These are phyloP conservation scores for Debaryomyces castellii DNA, from an alignment of 805 yeast genomes.

Conservation along the genomic window DNA sequence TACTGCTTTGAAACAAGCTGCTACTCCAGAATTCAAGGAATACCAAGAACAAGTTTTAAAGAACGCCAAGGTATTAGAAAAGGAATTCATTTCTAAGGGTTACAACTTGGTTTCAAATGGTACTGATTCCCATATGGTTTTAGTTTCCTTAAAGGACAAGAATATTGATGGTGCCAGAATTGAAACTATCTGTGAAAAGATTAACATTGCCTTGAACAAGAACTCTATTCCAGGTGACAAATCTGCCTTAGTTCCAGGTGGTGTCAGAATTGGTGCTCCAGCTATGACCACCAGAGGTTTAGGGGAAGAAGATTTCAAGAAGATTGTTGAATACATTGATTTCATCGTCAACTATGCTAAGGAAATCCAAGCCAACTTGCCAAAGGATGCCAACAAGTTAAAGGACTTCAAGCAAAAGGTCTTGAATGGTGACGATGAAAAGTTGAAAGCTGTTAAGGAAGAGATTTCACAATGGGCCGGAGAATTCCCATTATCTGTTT, in stretches of 20 bases:
- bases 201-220: slow-evolving; percentile 93
- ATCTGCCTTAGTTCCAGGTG: slow-evolving; percentile 94
- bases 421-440: slow-evolving; percentile 66
- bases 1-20: slow-evolving; percentile 90
- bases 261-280: slow-evolving; percentile 95
- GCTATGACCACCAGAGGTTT: slow-evolving; percentile 98
- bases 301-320: slow-evolving; percentile 70
- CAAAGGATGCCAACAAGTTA: slow-evolving; percentile 90
- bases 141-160: slow-evolving; percentile 76
- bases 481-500: slow-evolving; percentile 61
- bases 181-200: slow-evolving; percentile 83
- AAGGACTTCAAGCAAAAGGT: slow-evolving; percentile 92
- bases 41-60: slow-evolving; percentile 82
- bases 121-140: slow-evolving; percentile 90
- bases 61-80: slow-evolving; percentile 78
- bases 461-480: slow-evolving; percentile 94
- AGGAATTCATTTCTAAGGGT: slow-evolving; percentile 62
- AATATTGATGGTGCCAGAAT: slow-evolving; percentile 94
- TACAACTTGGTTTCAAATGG: slow-evolving; percentile 85
- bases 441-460: slow-evolving; percentile 59
- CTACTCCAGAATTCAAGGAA: slow-evolving; percentile 80
- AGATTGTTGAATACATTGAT: slow-evolving; percentile 79
- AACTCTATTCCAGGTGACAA: slow-evolving; percentile 96
- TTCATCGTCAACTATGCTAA: slow-evolving; percentile 76
- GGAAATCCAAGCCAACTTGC: slow-evolving; percentile 73